Percentiles rank a stretch among this genome's conserved stretches.
These are phyloP conservation scores for Monosporozyma aerobia DNA, from an alignment of 805 yeast genomes.

Conservation along the genomic window DNA sequence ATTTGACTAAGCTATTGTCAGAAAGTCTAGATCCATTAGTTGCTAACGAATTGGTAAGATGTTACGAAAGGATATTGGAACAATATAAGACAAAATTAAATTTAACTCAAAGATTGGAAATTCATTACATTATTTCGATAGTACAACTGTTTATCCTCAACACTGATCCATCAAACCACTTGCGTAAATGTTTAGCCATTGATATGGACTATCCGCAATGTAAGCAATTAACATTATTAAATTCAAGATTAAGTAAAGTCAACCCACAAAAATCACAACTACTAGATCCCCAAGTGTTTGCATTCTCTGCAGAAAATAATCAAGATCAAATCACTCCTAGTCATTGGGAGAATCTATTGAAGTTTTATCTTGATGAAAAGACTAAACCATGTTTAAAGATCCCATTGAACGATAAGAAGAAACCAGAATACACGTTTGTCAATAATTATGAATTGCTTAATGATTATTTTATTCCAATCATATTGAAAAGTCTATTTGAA, in stretches of 20 bases:
- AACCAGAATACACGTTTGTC: not conserved
- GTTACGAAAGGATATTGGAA: constrained; percentile 19
- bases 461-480: not conserved
- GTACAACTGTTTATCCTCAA: constrained; percentile 43
- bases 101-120: constrained; percentile 21
- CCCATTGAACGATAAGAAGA: not conserved
- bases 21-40: constrained; percentile 22
- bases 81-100: constrained; percentile 20
- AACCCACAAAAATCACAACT: constrained; percentile 34
- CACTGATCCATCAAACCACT: constrained; percentile 43
- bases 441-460: constrained; percentile 7
- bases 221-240: constrained; percentile 45
- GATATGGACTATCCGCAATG: constrained; percentile 68
- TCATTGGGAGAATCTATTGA: constrained; percentile 30
- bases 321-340: constrained; percentile 7
- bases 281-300: constrained; percentile 36
- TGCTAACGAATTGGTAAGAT: constrained; percentile 17
- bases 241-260: constrained; percentile 34
- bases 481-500: not conserved
- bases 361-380: constrained; percentile 33
- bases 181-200: constrained; percentile 61
- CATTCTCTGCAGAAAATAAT: not conserved
- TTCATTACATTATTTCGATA: constrained; percentile 26
- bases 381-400: not conserved
- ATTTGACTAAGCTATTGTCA: constrained; percentile 13